A percentile compares a stretch with the other conserved stretches of the same genome.
Conservation (phyloP, 768 basidiomycete genomes). For the Filobasidium floriforme region DNA sequence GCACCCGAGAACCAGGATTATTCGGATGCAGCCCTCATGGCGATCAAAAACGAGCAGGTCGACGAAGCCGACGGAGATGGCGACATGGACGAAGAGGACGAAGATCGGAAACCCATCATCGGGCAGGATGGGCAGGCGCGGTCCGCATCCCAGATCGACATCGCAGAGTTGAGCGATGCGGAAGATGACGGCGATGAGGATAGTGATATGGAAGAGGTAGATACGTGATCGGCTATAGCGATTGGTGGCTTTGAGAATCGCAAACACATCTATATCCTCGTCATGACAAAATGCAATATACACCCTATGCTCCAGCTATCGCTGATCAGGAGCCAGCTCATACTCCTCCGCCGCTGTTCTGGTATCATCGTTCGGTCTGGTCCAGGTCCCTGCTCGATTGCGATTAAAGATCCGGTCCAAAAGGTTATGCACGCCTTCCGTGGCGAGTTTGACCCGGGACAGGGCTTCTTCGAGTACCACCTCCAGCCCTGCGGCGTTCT, state of each 20-base stretch:
- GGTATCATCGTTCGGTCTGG: neutral
- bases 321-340: neutral
- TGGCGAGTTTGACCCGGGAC: constrained; percentile 12
- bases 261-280: neutral
- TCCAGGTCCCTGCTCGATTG: neutral
- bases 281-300: neutral
- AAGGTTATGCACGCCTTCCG: neutral
- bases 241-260: neutral
- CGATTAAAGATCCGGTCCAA: neutral
- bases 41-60: constrained; percentile 3
- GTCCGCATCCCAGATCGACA: neutral
- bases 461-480: constrained; percentile 29
- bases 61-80: neutral
- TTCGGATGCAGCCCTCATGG: constrained; percentile 6
- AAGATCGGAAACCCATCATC: neutral
- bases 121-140: neutral
- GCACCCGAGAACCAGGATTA: constrained; percentile 15
- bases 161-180: constrained; percentile 11
- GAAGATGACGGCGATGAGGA: constrained; percentile 18
- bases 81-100: constrained; percentile 5
- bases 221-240: neutral
- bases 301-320: neutral
- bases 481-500: constrained; percentile 28
- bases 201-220: constrained; percentile 18
- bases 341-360: neutral